Evolutionary conservation across 2,329 filamentous ascomycete genomes (phyloP).

Genomic region (Monilinia vaccinii-corymbosi): DNA sequence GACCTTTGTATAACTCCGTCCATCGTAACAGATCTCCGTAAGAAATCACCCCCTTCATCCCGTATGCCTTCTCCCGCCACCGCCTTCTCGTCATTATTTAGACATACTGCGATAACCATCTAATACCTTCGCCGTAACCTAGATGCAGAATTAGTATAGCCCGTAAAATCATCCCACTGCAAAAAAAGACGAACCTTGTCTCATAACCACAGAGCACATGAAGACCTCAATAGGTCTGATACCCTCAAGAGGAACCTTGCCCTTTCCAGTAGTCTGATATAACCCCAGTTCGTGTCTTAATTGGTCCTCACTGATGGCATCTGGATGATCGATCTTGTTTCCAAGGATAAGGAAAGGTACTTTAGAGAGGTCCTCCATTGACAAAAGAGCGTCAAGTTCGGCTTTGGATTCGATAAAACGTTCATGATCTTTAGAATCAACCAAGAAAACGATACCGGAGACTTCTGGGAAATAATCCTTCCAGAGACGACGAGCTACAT

Average conservation of each 20-base stretch:
- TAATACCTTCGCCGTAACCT: slow-evolving; percentile 83
- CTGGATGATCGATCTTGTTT: slow-evolving; percentile 99
- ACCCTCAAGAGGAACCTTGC: slow-evolving; percentile 84
- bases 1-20: slow-evolving; percentile 29
- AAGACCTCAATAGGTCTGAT: slow-evolving; percentile 95
- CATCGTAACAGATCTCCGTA: slow-evolving; percentile 25
- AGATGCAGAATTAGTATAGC: slow-evolving; percentile 6
- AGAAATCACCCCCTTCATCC: slow-evolving; percentile 11
- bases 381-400: slow-evolving; percentile 88
- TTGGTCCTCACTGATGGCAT: slow-evolving; percentile 92
- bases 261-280: slow-evolving; percentile 95
- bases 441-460: slow-evolving; percentile 92
- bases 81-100: slow-evolving; percentile 36
- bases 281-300: slow-evolving; percentile 84
- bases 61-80: neutral
- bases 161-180: slow-evolving; percentile 11
- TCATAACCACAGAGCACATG: slow-evolving; percentile 98
- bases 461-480: slow-evolving; percentile 97
- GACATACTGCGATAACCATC: slow-evolving; percentile 89
- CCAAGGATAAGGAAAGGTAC: slow-evolving; percentile 93
- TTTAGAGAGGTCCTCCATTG: slow-evolving; percentile 94
- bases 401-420: slow-evolving; percentile 90
- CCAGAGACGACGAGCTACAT: slow-evolving; percentile 77
- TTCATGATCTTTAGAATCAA: slow-evolving; percentile 96
- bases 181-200: slow-evolving; percentile 56